Conservation (phyloP, 2,329 filamentous ascomycete species). For the Alternaria novae-zelandiae region DNA sequence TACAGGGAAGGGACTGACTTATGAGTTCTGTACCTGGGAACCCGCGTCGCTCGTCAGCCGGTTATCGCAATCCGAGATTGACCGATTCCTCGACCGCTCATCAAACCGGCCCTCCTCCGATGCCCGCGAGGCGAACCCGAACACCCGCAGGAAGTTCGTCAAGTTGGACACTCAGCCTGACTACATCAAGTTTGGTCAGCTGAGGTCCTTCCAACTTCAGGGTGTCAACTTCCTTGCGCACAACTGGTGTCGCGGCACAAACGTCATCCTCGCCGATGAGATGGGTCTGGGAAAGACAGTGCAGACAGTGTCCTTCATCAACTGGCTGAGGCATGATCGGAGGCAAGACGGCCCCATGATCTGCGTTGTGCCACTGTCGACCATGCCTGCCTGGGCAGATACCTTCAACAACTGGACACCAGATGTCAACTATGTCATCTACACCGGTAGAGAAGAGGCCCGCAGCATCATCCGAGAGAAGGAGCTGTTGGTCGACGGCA, state of each 20-base stretch:
- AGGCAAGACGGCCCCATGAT: constrained; percentile 93
- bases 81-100: constrained; percentile 85
- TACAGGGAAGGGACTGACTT: constrained; percentile 80
- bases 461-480: constrained; percentile 88
- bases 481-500: constrained; percentile 85
- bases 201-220: constrained; percentile 91
- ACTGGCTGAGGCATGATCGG: constrained; percentile 91
- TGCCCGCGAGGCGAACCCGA: constrained; percentile 74
- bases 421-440: constrained; percentile 95
- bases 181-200: constrained; percentile 83
- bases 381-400: constrained; percentile 97
- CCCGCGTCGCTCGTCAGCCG: constrained; percentile 73
- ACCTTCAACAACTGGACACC: constrained; percentile 97
- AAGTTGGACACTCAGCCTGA: constrained; percentile 79
- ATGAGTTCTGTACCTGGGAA: constrained; percentile 97
- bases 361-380: constrained; percentile 95
- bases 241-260: constrained; percentile 93
- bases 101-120: constrained; percentile 83
- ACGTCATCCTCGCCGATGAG: constrained; percentile 96
- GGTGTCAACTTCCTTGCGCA: constrained; percentile 95
- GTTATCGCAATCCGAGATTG: constrained; percentile 86
- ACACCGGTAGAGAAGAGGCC: constrained; percentile 86
- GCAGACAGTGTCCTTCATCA: constrained; percentile 95
- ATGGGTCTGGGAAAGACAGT: constrained; percentile 99
- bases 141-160: constrained; percentile 64